Evolutionary conservation across 208 protist species (phyloP).

Genomic region (Porcisia hertigi): DNA sequence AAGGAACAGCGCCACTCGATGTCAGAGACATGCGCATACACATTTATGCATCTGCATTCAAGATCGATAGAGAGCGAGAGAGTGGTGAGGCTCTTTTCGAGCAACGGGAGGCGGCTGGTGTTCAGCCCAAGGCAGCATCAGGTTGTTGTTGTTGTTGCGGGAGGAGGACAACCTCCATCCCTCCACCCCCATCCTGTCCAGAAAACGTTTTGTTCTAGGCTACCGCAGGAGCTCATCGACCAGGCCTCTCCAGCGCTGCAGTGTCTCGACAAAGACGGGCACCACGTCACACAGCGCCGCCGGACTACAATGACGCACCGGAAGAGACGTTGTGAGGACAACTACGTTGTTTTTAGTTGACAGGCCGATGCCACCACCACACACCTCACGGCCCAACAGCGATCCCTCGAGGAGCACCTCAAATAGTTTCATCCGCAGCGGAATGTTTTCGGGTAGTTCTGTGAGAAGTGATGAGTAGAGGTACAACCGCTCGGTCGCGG

Average conservation of each 20-base stretch:
- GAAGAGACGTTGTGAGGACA: conserved; percentile 64
- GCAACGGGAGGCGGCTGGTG: not conserved
- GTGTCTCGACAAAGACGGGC: conserved; percentile 70
- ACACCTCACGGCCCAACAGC: no score
- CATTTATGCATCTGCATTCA: no score
- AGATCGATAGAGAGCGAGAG: no score
- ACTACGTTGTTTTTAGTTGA: conserved; percentile 73
- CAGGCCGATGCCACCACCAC: no score
- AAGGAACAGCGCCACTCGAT: not conserved
- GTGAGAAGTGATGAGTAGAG: no score
- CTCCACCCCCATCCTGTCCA: not conserved
- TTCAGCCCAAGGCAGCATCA: not conserved
- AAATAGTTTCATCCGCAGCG: no score
- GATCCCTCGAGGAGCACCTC: no score
- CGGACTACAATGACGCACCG: conserved; percentile 39
- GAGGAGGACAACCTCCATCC: no score
- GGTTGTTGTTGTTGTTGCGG: no score
- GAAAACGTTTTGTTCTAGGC: not conserved
- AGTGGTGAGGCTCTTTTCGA: not conserved
- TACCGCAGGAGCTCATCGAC: conserved; percentile 53
- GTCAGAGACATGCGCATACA: not conserved
- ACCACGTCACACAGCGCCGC: conserved; percentile 56
- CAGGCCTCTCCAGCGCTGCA: conserved; percentile 66
- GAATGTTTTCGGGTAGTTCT: no score
- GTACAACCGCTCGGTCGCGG: no score